Conservation (phyloP, 192 early-diverging fungal genomes). For the Backusella westeae region DNA sequence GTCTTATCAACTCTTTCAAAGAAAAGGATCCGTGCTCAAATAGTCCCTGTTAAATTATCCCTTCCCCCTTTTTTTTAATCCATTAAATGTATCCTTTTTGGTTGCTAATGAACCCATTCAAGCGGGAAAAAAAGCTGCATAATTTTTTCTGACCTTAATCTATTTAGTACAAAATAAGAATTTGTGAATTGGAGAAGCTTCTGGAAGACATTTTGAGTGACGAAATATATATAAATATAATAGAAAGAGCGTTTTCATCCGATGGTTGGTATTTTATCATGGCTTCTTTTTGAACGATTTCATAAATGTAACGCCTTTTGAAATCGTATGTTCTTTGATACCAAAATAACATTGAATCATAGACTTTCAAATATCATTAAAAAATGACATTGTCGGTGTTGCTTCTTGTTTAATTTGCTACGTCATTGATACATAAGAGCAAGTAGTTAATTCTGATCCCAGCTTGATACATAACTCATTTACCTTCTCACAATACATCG, state of each 20-base stretch:
- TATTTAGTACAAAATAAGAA: background rate
- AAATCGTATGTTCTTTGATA: background rate
- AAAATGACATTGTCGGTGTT: background rate
- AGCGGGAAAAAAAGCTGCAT: background rate
- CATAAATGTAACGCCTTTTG: too few species aligned
- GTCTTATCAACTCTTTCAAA: background rate
- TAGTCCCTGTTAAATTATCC: background rate
- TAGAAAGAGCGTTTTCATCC: background rate
- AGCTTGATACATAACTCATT: too few species aligned
- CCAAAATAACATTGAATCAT: background rate
- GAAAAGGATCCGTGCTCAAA: background rate
- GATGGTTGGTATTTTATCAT: background rate
- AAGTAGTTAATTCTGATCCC: too few species aligned
- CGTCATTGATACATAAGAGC: too few species aligned
- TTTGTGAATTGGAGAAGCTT: background rate
- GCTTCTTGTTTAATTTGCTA: background rate
- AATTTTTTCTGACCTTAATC: background rate
- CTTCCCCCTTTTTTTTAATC: background rate
- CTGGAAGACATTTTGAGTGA: background rate
- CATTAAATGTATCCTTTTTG: background rate
- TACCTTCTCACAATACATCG: too few species aligned
- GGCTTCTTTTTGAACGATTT: too few species aligned
- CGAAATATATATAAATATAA: too few species aligned
- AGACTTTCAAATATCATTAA: background rate
- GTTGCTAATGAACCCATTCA: background rate